phyloP scores from a whole-genome alignment of 1,284 basidiomycete genomes.

The Ganoderma multipileum region DNA sequence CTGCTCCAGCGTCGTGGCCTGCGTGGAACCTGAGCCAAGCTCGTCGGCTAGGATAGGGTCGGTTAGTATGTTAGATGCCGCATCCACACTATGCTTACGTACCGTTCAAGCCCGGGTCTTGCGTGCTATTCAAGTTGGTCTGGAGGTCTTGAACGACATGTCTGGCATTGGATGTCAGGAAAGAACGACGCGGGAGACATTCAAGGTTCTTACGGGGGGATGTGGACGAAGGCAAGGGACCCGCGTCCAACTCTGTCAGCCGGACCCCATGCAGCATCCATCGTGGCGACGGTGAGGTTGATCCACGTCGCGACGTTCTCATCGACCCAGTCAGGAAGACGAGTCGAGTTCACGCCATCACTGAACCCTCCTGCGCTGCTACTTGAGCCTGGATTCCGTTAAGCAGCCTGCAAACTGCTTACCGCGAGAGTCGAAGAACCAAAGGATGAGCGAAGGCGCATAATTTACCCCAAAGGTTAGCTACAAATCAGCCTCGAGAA shows the following conservation, averaged over 20 bases:
- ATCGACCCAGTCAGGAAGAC: conserved; percentile 73
- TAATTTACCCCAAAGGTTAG: conserved; percentile 42
- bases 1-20: conserved; percentile 48
- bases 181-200: not conserved
- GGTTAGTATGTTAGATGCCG: not conserved
- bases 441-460: conserved; percentile 60
- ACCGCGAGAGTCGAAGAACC: conserved; percentile 80
- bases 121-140: conserved; percentile 50
- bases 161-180: conserved; percentile 39
- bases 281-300: conserved; percentile 51
- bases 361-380: conserved; percentile 53
- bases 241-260: conserved; percentile 47
- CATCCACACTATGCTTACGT: conserved; percentile 1
- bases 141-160: conserved; percentile 61
- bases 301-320: conserved; percentile 67
- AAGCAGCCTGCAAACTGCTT: conserved; percentile 10
- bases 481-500: not conserved
- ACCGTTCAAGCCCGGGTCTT: conserved; percentile 72
- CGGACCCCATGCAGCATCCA: conserved; percentile 67
- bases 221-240: conserved; percentile 74
- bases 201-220: conserved; percentile 49
- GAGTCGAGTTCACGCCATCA: conserved; percentile 47
- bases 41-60: conserved; percentile 51
- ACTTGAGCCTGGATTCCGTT: not conserved
- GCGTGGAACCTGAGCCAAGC: conserved; percentile 64